Evolutionary conservation across 2,329 filamentous ascomycete species (phyloP), one percentile per base, ranked within the genome.

Genomic region (Aphanoascus verrucosus): DNA sequence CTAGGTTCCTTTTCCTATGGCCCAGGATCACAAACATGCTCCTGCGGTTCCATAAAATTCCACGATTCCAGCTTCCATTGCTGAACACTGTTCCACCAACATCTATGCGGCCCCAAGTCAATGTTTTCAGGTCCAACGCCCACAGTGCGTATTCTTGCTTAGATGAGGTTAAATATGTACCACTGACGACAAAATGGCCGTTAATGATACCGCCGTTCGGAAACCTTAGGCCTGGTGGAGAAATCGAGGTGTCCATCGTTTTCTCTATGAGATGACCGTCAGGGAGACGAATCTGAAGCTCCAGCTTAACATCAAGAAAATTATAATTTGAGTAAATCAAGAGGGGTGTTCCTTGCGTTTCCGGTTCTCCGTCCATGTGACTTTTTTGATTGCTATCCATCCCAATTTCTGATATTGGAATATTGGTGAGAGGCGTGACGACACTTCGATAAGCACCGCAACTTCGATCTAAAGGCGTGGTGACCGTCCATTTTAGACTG

Each of bases 261-360:
- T 87, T 90, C 67, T 98, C 93, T 0, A 82, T 80, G 51, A 98
- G 73, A 0, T 82, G 83, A 31, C 93, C 91, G 66, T 97, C 90
- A 1, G 88, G 81, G 7, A 86, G 77, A 50, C 93, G 82, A 46
- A 98, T 82, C 68, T 97, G 93, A 37, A 98, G 74, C 69, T 98
- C 93, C 20, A 98, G 74, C 67, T 95, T 97, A 60, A 98, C 93
- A 62, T 98, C 91, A 53, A 98, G 70, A 64, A 98, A 98, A 69
- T 98, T 97, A 71, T 98, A 98, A 67, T 98, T 98, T 20, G 91
- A 97, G 69, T 98, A 98, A 44, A 98, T 94, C 57, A 98, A 78
- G 89, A 97, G 96, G 2, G 81, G 76, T 5, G 78, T 76, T 14
- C 77, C 79, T 20, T 68, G 61, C 28, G 60, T 61, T 15, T 52